phyloP scores from a whole-genome alignment of 805 yeast species.

The Ogataea nitratoaversa region DNA sequence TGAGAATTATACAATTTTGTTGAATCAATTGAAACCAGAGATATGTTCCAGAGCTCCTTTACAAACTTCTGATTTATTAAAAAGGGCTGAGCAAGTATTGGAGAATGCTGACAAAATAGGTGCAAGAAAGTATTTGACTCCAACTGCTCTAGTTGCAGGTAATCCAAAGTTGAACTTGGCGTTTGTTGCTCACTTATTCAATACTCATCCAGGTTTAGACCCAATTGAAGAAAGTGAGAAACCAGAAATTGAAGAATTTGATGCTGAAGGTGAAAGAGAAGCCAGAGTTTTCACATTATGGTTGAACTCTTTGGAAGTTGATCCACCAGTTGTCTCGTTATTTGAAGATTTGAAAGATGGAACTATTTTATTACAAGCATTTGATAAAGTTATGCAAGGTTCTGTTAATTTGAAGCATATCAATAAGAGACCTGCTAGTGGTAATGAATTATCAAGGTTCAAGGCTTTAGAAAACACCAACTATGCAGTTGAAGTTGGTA shows the following conservation, averaged over 20 bases:
- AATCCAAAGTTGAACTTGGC: constrained; percentile 96
- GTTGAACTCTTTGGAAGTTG: constrained; percentile 95
- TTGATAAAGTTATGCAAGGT: constrained; percentile 93
- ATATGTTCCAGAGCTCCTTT: constrained; percentile 79
- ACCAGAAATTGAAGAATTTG: constrained; percentile 95
- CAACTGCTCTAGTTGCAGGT: constrained; percentile 89
- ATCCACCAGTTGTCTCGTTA: constrained; percentile 85
- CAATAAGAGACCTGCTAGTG: constrained; percentile 77
- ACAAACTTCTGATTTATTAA: constrained; percentile 65
- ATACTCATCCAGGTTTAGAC: constrained; percentile 94
- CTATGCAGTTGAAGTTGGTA: constrained; percentile 96
- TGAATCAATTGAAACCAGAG: constrained; percentile 84
- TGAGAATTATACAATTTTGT: constrained; percentile 86
- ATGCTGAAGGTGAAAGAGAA: constrained; percentile 99
- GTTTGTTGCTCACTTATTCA: constrained; percentile 94
- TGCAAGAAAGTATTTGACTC: constrained; percentile 92
- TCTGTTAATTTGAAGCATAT: constrained; percentile 74
- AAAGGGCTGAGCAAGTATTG: constrained; percentile 85
- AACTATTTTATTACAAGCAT: constrained; percentile 81
- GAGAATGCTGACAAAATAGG: constrained; percentile 85
- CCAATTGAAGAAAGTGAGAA: constrained; percentile 89
- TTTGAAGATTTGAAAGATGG: constrained; percentile 97
- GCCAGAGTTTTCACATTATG: constrained; percentile 97
- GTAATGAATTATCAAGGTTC: constrained; percentile 77
- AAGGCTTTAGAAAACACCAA: constrained; percentile 97